phyloP scores from a whole-genome alignment of 257 asterid species.

The Jacaranda mimosifolia region DNA sequence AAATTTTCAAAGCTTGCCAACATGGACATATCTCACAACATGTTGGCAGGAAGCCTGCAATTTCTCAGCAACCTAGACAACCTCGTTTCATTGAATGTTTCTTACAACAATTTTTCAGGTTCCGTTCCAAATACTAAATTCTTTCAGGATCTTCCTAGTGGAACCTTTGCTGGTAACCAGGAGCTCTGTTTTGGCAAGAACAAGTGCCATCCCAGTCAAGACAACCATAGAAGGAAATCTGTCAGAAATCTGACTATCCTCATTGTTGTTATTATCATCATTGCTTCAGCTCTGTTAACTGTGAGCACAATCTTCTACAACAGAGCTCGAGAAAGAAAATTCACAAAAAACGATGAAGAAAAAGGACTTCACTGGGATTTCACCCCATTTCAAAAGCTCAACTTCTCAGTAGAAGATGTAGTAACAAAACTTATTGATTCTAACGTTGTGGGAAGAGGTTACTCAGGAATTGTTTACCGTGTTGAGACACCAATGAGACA shows the following conservation, averaged over 20 bases:
- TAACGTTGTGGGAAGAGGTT: conserved; percentile 73
- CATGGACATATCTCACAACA: conserved; percentile 78
- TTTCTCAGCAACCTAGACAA: conserved; percentile 62
- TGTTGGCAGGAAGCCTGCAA: conserved; percentile 66
- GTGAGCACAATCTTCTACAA: conserved; percentile 44
- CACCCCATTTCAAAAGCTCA: conserved; percentile 75
- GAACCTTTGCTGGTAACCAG: conserved; percentile 61
- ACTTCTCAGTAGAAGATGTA: conserved; percentile 64
- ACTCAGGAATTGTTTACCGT: conserved; percentile 73
- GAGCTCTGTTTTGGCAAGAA: conserved; percentile 55
- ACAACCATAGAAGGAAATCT: conserved; percentile 47
- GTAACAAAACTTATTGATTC: conserved; percentile 65
- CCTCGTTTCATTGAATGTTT: conserved; percentile 73
- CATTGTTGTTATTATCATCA: conserved; percentile 49
- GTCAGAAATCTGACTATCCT: conserved; percentile 50
- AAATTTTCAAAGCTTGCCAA: conserved; percentile 71
- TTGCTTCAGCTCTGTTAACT: conserved; percentile 43
- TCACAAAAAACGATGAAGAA: conserved; percentile 55
- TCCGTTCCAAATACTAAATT: conserved; percentile 61
- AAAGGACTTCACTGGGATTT: conserved; percentile 60
- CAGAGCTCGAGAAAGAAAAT: conserved; percentile 40
- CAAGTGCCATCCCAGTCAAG: conserved; percentile 42
- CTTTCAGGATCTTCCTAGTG: conserved; percentile 61
- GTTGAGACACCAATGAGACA: conserved; percentile 64
- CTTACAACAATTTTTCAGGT: conserved; percentile 74